Conservation (phyloP, 495 filamentous ascomycete genomes). For the Trichoderma orchidacearum region DNA sequence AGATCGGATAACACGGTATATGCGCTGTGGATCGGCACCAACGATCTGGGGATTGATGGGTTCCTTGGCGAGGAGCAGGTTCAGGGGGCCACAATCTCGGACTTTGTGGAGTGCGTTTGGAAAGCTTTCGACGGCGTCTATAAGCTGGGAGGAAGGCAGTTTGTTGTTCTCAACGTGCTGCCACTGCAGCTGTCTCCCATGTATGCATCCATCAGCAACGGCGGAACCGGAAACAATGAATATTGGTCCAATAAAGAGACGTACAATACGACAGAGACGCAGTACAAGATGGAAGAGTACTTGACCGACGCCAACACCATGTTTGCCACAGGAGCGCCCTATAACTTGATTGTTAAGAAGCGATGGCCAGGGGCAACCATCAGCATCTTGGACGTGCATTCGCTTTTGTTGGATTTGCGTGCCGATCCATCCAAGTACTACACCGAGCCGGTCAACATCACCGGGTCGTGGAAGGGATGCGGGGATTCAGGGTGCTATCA, state of each 20-base stretch:
- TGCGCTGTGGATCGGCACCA: conserved; percentile 67
- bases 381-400: conserved; percentile 50
- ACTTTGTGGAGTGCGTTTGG: conserved; percentile 57
- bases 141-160: conserved; percentile 48
- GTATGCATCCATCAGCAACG: conserved; percentile 37
- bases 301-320: conserved; percentile 48
- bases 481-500: conserved; percentile 17
- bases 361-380: conserved; percentile 47
- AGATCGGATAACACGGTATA: conserved; percentile 49
- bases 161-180: conserved; percentile 52
- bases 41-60: conserved; percentile 51
- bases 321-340: conserved; percentile 45
- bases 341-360: conserved; percentile 33
- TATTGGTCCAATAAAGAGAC: conserved; percentile 45
- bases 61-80: conserved; percentile 51
- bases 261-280: conserved; percentile 35
- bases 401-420: conserved; percentile 49
- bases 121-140: conserved; percentile 44
- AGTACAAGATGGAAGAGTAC: conserved; percentile 47
- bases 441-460: conserved; percentile 49
- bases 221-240: conserved; percentile 33
- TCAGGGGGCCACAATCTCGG: conserved; percentile 39
- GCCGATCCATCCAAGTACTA: conserved; percentile 43
- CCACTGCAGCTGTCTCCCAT: conserved; percentile 49
- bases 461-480: conserved; percentile 41